Base-by-base conservation (phyloP, 2,329 filamentous ascomycete genomes). In the Arthrinium puccinioides region DNA sequence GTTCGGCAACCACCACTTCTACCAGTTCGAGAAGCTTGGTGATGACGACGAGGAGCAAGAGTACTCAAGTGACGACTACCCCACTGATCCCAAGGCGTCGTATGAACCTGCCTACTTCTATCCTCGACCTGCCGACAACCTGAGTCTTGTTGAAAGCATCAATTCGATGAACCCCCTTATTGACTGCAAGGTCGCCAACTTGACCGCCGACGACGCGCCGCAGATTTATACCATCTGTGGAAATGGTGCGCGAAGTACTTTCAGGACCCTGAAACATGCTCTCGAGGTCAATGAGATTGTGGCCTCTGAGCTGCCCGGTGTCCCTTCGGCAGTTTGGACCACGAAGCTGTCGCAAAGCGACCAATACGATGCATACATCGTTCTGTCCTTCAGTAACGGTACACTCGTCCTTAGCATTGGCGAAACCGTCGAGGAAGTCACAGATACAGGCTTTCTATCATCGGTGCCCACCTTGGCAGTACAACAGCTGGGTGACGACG, bases 201-300 rank as follows among this genome's bases (percentile, higher is more conserved):
- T 96, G 21, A 87, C 85, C 0, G 81, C 87, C 31, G 92, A 97
- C 47, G 92, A 97, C 57, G 89, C 90, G 5, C 92, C 92, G 10
- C 94, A 98, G 55, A 94, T 99, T 18, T 98, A 96, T 61, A 83
- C 88, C 0, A 78, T 95, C 27, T 94, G 86, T 54, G 92, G 94
- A 9, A 85, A 84, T 41, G 87, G 90, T 9, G 87, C 89, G 30
- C 76, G 87, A 45, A 96, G 90, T 59, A 83, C 84, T 6, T 96
- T 98, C 66, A 79, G 90, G 48, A 94, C 84, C 32, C 74, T 97
- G 38, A 92, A 92, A 56, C 89, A 99, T 58, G 92, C 90, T 6
- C 64, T 98, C 21, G 85, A 94, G 51, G 89, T 97, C 4, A 86
- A 88, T 25, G 89, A 97, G 56, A 92, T 96, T 41, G 88, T 96